Evolutionary conservation across 2,329 filamentous ascomycete genomes (phyloP).

Genomic region (Daldinia eschscholtzii): DNA sequence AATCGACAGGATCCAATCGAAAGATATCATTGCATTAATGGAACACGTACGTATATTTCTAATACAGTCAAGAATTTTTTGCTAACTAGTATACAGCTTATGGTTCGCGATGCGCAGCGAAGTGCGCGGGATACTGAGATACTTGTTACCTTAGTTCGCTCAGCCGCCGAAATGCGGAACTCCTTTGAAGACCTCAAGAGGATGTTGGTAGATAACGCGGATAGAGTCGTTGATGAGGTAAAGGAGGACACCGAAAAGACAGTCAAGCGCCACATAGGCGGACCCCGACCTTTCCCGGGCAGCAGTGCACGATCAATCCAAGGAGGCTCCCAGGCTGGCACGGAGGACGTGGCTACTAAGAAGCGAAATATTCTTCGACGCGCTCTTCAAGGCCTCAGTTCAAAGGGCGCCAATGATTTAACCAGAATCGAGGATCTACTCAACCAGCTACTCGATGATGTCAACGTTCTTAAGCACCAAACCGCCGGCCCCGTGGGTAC

Average conservation of each 20-base stretch:
- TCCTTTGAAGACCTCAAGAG: constrained; percentile 96
- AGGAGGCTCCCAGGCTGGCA: constrained; percentile 67
- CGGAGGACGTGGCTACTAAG: constrained; percentile 75
- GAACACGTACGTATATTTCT: constrained; percentile 76
- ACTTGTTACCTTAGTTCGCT: constrained; percentile 90
- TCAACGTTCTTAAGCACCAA: constrained; percentile 82
- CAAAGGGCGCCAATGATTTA: constrained; percentile 89
- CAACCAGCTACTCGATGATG: constrained; percentile 90
- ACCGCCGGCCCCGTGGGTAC: constrained; percentile 57
- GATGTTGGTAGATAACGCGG: constrained; percentile 90
- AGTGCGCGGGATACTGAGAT: constrained; percentile 98
- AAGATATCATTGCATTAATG: constrained; percentile 97
- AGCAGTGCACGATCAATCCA: constrained; percentile 71
- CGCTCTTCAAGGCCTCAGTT: constrained; percentile 89
- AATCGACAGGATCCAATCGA: constrained; percentile 92
- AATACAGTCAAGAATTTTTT: constrained; percentile 4
- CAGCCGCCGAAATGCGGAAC: constrained; percentile 95
- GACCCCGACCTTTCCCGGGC: constrained; percentile 84
- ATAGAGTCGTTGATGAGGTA: constrained; percentile 87
- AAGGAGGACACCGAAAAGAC: constrained; percentile 89
- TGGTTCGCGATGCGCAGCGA: constrained; percentile 94
- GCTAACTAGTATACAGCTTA: constrained; percentile 69
- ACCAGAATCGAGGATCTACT: constrained; percentile 92
- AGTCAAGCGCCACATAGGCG: constrained; percentile 83
- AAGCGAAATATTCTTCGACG: constrained; percentile 94